phyloP scores from a whole-genome alignment of 2,329 filamentous ascomycete genomes.

The Pyrenochaeta sp. region DNA sequence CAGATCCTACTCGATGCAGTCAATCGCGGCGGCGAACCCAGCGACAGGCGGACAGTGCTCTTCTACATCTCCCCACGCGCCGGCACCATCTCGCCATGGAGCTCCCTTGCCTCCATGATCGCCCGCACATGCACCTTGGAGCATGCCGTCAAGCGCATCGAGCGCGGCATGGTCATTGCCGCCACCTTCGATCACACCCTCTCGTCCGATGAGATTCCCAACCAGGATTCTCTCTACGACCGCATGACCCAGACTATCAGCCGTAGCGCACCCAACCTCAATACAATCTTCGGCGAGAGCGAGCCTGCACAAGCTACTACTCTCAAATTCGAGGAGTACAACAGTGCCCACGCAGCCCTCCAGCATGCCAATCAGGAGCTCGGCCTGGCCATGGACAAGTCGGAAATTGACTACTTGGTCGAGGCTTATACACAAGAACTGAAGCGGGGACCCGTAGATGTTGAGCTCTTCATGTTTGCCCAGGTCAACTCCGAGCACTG shows the following conservation, averaged over 20 bases:
- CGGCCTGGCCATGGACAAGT: constrained; percentile 84
- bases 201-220: constrained; percentile 60
- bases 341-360: constrained; percentile 73
- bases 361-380: constrained; percentile 83
- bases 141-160: constrained; percentile 76
- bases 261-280: constrained; percentile 70
- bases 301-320: constrained; percentile 71
- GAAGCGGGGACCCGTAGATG: constrained; percentile 77
- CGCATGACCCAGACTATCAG: constrained; percentile 92
- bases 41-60: constrained; percentile 61
- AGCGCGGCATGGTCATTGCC: constrained; percentile 82
- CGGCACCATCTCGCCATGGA: constrained; percentile 91
- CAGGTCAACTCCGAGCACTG: constrained; percentile 99
- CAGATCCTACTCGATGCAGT: constrained; percentile 56
- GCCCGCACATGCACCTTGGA: constrained; percentile 88
- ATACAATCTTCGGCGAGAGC: constrained; percentile 79
- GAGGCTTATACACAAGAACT: constrained; percentile 74
- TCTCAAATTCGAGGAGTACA: constrained; percentile 71
- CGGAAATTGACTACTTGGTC: constrained; percentile 94
- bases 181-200: constrained; percentile 64
- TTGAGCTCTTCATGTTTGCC: constrained; percentile 99
- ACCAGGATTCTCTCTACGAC: constrained; percentile 81
- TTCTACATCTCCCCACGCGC: constrained; percentile 82
- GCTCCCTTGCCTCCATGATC: constrained; percentile 93
- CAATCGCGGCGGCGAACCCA: constrained; percentile 57